Conservation (phyloP, 805 yeast species). For the Lipomyces anomalus region DNA sequence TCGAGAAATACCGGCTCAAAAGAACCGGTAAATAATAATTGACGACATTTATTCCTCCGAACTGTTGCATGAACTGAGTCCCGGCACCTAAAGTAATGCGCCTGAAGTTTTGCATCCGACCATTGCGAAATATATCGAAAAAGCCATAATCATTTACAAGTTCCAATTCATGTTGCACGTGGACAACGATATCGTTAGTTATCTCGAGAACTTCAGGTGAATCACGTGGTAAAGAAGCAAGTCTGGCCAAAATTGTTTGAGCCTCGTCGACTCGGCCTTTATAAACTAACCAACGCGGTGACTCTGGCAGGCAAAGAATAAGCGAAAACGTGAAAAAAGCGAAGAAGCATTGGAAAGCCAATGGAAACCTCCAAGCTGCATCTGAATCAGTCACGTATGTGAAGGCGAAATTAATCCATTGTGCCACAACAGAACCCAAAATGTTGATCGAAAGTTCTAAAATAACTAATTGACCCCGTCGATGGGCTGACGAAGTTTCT, state of each 20-base stretch:
- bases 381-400: constrained; percentile 42
- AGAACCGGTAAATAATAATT: constrained; percentile 50
- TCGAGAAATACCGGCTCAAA: too few relatives aligned
- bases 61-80: constrained; percentile 46
- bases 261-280: constrained; percentile 64
- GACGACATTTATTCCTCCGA: constrained; percentile 53
- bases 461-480: constrained; percentile 62
- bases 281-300: constrained; percentile 77
- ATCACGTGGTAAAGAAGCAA: too few relatives aligned
- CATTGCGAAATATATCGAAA: too few relatives aligned
- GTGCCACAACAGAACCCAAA: constrained; percentile 68
- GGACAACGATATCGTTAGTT: constrained; percentile 23
- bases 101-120: constrained; percentile 46
- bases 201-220: too few relatives aligned
- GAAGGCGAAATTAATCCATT: constrained; percentile 62
- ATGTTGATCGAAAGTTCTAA: constrained; percentile 69
- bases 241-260: constrained; percentile 8
- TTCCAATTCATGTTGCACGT: too few relatives aligned
- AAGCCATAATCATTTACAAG: too few relatives aligned
- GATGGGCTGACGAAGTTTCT: constrained; percentile 61
- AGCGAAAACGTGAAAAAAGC: constrained; percentile 50
- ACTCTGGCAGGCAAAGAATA: constrained; percentile 66
- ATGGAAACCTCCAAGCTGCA: constrained; percentile 70
- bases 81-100: constrained; percentile 42
- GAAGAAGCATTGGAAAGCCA: constrained; percentile 64